These are phyloP conservation scores for Colletotrichum gigasporum DNA, from an alignment of 2,329 filamentous ascomycete species.

Conservation along the genomic window DNA sequence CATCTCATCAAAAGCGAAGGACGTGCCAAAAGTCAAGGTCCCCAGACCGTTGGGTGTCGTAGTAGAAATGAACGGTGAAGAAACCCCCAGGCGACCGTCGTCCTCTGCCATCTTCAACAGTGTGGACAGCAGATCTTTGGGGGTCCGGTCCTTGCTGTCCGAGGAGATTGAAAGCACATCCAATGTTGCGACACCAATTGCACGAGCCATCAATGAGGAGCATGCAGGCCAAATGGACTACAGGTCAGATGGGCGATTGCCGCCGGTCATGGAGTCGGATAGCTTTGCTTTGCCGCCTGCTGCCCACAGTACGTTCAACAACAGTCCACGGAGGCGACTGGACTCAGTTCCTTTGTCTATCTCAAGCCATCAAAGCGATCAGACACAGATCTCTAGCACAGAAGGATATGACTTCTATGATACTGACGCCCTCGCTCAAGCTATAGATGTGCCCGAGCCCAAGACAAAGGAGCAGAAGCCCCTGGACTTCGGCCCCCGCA, in stretches of 20 bases:
- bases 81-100: constrained; percentile 45
- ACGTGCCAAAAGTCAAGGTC: constrained; percentile 40
- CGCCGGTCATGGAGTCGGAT: constrained; percentile 60
- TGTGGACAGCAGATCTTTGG: constrained; percentile 43
- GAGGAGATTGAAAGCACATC: constrained; percentile 71
- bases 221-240: constrained; percentile 37
- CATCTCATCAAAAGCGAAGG: constrained; percentile 36
- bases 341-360: constrained; percentile 62
- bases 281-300: constrained; percentile 61
- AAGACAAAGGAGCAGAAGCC: constrained; percentile 47
- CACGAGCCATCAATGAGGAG: constrained; percentile 57
- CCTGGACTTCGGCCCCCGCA: constrained; percentile 45
- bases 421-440: constrained; percentile 60
- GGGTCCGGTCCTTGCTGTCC: constrained; percentile 57
- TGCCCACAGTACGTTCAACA: constrained; percentile 46
- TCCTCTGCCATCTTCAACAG: constrained; percentile 38
- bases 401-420: constrained; percentile 76
- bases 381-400: constrained; percentile 58
- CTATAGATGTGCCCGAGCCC: constrained; percentile 61
- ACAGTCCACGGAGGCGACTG: constrained; percentile 53
- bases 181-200: constrained; percentile 68
- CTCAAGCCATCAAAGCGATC: constrained; percentile 59
- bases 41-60: constrained; percentile 37
- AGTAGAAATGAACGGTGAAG: constrained; percentile 42
- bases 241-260: constrained; percentile 49